Percentiles rank a stretch among this genome's conserved stretches.
Evolutionary conservation across 257 asterid genomes (phyloP).

Genomic region (Sherardia arvensis): DNA sequence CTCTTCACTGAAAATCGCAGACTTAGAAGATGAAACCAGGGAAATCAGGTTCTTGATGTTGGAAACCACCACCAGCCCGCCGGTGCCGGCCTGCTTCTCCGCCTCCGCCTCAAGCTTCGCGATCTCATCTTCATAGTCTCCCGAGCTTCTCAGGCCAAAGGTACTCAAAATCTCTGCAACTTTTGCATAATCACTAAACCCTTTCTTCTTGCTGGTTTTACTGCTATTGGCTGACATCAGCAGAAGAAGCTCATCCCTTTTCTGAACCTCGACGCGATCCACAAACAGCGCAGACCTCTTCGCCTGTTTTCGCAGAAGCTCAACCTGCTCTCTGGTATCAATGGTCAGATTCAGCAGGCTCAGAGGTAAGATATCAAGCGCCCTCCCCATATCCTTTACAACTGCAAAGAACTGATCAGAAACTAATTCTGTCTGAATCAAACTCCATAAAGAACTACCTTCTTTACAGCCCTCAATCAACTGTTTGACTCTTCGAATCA

Average conservation of each 20-base stretch:
- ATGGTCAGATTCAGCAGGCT: conserved; percentile 52
- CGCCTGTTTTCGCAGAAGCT: conserved; percentile 70
- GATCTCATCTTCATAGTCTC: conserved; percentile 54
- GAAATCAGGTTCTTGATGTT: conserved; percentile 62
- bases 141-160: conserved; percentile 38
- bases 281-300: conserved; percentile 41
- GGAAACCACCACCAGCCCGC: conserved; percentile 62
- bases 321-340: conserved; percentile 76
- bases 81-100: conserved; percentile 78
- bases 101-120: conserved; percentile 59
- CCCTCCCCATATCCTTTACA: conserved; percentile 62
- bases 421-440: conserved; percentile 50
- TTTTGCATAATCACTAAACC: conserved; percentile 26
- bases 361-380: conserved; percentile 71
- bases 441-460: conserved; percentile 62
- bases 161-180: conserved; percentile 29
- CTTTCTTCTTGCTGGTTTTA: conserved; percentile 33
- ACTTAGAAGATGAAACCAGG: conserved; percentile 43
- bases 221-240: conserved; percentile 26
- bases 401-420: conserved; percentile 42
- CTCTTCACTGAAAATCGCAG: conserved; percentile 26
- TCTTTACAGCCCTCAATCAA: conserved; percentile 44
- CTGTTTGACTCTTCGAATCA: conserved; percentile 36
- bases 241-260: conserved; percentile 48
- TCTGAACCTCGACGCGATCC: conserved; percentile 36